Evolutionary conservation across 1,284 basidiomycete genomes (phyloP).

Genomic region (Naganishia liquefaciens): DNA sequence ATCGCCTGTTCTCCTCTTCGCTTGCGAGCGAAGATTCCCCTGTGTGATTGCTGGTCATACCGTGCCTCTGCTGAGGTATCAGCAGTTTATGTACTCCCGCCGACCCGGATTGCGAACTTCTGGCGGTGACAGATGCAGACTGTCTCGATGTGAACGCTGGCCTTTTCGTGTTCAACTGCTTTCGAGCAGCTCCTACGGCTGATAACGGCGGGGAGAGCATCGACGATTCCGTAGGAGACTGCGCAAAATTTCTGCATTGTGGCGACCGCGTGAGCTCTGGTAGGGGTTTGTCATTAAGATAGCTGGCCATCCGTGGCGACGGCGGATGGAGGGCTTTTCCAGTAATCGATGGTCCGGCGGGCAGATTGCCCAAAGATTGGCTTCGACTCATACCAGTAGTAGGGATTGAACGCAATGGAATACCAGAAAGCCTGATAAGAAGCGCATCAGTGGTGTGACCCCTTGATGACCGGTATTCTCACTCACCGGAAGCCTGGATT

Average conservation of each 20-base stretch:
- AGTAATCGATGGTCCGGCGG: neutral
- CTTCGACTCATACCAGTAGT: conserved; percentile 6
- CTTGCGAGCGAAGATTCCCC: neutral
- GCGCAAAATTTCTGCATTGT: neutral
- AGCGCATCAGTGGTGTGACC: neutral
- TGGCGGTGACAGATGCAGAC: neutral
- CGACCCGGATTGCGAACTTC: no score
- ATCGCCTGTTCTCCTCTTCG: neutral
- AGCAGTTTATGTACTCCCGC: no score
- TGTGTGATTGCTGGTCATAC: neutral
- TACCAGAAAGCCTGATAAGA: conserved; percentile 7
- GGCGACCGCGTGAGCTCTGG: neutral
- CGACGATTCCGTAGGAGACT: neutral
- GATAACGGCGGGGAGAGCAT: conserved; percentile 18
- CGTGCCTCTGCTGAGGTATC: neutral
- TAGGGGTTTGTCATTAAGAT: conserved; percentile 4
- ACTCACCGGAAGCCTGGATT: conserved; percentile 22
- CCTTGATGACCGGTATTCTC: no score
- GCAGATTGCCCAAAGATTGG: neutral
- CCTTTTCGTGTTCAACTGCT: neutral
- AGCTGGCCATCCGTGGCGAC: neutral
- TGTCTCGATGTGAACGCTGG: neutral
- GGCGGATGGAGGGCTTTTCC: neutral
- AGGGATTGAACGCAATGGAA: conserved; percentile 6
- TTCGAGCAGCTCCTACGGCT: conserved; percentile 5